These are phyloP conservation scores for Leccinum incarnatum DNA, from an alignment of 768 basidiomycete genomes.

Conservation along the genomic window DNA sequence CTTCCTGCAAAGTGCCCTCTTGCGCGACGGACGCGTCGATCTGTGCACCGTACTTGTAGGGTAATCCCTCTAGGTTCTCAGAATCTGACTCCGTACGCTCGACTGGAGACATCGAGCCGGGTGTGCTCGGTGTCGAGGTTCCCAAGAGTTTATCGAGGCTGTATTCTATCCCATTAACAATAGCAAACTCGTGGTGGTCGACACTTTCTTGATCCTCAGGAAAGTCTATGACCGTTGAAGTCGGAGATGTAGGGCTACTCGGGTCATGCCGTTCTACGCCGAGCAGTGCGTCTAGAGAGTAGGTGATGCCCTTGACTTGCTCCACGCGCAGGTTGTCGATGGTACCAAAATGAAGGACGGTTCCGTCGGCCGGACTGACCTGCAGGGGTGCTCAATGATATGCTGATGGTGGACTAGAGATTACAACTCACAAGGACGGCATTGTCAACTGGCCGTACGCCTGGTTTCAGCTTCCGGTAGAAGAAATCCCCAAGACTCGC, in stretches of 20 bases:
- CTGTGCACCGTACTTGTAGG: constrained; percentile 60
- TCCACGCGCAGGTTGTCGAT: constrained; percentile 80
- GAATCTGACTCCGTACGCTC: constrained; percentile 18
- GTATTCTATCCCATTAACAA: constrained; percentile 97
- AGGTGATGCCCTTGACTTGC: constrained; percentile 97
- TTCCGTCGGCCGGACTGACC: constrained; percentile 96
- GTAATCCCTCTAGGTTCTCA: constrained; percentile 27
- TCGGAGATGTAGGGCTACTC: constrained; percentile 40
- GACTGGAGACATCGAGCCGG: constrained; percentile 37
- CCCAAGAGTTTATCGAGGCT: constrained; percentile 90
- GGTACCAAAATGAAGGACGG: constrained; percentile 86
- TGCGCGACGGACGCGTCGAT: constrained; percentile 76
- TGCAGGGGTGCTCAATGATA: constrained; percentile 25
- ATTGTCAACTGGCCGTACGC: constrained; percentile 74
- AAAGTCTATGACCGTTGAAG: constrained; percentile 41
- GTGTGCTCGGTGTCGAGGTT: constrained; percentile 37
- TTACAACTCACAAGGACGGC: constrained; percentile 59
- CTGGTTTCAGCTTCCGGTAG: constrained; percentile 82
- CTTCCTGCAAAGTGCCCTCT: constrained; percentile 50
- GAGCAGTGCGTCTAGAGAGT: constrained; percentile 90
- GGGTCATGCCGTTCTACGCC: constrained; percentile 59
- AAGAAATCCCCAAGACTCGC: constrained; percentile 93
- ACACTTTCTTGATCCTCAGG: constrained; percentile 56
- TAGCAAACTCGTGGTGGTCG: constrained; percentile 87
- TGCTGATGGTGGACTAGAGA: neutral